These are phyloP conservation scores for Cyanidium caldarium DNA, from an alignment of 23 red algal species.

Conservation along the genomic window DNA sequence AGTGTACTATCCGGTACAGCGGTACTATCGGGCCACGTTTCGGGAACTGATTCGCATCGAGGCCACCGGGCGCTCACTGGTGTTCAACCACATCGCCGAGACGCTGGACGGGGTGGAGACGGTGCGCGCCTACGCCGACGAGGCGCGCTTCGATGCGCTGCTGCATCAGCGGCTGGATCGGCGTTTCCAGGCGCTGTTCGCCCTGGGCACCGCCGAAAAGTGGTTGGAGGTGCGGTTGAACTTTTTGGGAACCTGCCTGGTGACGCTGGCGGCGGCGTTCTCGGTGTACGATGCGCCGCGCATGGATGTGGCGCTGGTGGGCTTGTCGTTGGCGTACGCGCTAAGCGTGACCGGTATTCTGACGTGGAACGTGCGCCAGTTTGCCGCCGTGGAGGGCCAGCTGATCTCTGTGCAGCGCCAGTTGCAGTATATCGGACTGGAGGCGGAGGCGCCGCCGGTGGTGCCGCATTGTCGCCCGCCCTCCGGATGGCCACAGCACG, in stretches of 20 bases:
- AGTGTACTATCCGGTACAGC: slow-evolving; percentile 40
- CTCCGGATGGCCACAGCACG: slow-evolving; percentile 36
- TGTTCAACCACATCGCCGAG: slow-evolving; percentile 65
- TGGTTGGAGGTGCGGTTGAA: too few relatives aligned
- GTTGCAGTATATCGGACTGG: slow-evolving; percentile 24
- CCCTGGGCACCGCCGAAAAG: too few relatives aligned
- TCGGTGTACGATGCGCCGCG: too few relatives aligned
- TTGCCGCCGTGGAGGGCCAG: slow-evolving; percentile 8
- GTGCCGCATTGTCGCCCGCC: background rate
- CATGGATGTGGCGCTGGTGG: background rate
- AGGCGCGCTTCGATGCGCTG: slow-evolving; percentile 19
- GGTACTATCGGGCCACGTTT: slow-evolving; percentile 61
- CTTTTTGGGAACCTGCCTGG: too few relatives aligned
- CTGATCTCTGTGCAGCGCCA: slow-evolving; percentile 6
- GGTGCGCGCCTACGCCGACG: slow-evolving; percentile 50
- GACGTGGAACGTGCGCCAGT: slow-evolving; percentile 5
- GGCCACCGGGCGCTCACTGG: slow-evolving; percentile 40
- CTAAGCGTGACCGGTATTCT: slow-evolving; percentile 4
- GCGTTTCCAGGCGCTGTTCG: too few relatives aligned
- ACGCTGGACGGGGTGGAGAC: slow-evolving; percentile 69
- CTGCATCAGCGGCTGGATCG: too few relatives aligned
- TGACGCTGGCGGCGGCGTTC: too few relatives aligned
- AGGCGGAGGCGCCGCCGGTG: slow-evolving; percentile 13
- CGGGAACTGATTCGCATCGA: slow-evolving; percentile 73
- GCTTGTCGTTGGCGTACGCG: background rate